A percentile compares a stretch with the other conserved stretches of the same genome.
These are phyloP conservation scores for Citrus australasica DNA, from an alignment of 345 rosid genomes.

Conservation along the genomic window DNA sequence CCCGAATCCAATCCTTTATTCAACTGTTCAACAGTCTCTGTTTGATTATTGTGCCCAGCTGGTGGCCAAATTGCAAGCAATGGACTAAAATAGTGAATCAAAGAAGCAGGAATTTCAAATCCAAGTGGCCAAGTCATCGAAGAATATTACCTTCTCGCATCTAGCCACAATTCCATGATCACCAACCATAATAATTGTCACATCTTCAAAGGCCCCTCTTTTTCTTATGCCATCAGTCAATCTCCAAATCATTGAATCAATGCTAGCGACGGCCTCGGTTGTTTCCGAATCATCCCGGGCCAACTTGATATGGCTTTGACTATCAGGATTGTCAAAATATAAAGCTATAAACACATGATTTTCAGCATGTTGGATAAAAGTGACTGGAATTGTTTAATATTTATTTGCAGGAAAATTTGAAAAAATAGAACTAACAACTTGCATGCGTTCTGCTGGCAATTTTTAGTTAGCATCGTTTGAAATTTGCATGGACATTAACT, in stretches of 20 bases:
- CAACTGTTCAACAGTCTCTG: conserved; percentile 63
- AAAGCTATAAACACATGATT: conserved; percentile 74
- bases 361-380: conserved; percentile 18
- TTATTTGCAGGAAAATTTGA: too few species aligned
- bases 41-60: conserved; percentile 22
- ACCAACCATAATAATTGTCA: conserved; percentile 77
- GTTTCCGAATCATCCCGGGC: conserved; percentile 77
- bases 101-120: conserved; percentile 47
- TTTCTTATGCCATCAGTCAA: conserved; percentile 67
- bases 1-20: conserved; percentile 67
- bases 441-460: too few species aligned
- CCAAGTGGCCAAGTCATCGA: conserved; percentile 78
- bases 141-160: conserved; percentile 67
- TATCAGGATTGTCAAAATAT: conserved; percentile 95
- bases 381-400: too few species aligned
- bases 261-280: conserved; percentile 68
- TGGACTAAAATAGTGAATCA: conserved; percentile 68
- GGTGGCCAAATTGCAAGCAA: conserved; percentile 80
- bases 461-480: too few species aligned
- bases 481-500: too few species aligned
- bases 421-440: too few species aligned
- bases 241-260: conserved; percentile 72
- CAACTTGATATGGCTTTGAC: conserved; percentile 80
- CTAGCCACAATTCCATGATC: conserved; percentile 98
- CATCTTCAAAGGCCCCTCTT: conserved; percentile 85